These are phyloP conservation scores for Zopfia rhizophila DNA, from an alignment of 2,329 filamentous ascomycete genomes.

Conservation along the genomic window DNA sequence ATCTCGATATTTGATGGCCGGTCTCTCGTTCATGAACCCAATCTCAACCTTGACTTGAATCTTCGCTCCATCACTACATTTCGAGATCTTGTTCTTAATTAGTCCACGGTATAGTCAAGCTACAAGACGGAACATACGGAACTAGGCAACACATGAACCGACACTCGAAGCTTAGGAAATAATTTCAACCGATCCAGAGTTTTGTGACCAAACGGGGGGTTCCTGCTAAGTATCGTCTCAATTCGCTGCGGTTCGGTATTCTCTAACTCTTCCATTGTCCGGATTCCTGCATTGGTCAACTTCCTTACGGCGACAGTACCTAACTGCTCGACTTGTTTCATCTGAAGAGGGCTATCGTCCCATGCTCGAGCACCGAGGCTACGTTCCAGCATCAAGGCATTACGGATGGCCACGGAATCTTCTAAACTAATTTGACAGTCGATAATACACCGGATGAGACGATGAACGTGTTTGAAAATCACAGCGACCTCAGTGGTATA, in stretches of 20 bases:
- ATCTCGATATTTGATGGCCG: slow-evolving; percentile 70
- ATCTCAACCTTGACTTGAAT: slow-evolving; percentile 74
- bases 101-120: neutral
- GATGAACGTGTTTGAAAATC: slow-evolving; percentile 75
- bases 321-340: slow-evolving; percentile 84
- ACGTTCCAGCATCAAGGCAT: slow-evolving; percentile 80
- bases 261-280: slow-evolving; percentile 76
- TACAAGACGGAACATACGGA: slow-evolving; percentile 50
- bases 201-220: slow-evolving; percentile 83
- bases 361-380: slow-evolving; percentile 79
- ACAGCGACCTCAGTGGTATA: slow-evolving; percentile 69
- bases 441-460: slow-evolving; percentile 78
- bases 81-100: slow-evolving; percentile 28
- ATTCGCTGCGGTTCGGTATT: slow-evolving; percentile 75
- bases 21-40: slow-evolving; percentile 75
- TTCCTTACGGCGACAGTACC: slow-evolving; percentile 80
- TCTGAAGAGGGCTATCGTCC: slow-evolving; percentile 83
- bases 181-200: slow-evolving; percentile 71
- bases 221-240: slow-evolving; percentile 78
- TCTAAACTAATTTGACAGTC: slow-evolving; percentile 72
- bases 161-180: slow-evolving; percentile 76
- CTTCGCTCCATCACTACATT: slow-evolving; percentile 57
- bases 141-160: slow-evolving; percentile 61
- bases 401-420: slow-evolving; percentile 74
- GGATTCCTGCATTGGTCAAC: slow-evolving; percentile 76